Base-by-base conservation (phyloP, 2,329 filamentous ascomycete genomes). In the Xylariaceae sp. region DNA sequence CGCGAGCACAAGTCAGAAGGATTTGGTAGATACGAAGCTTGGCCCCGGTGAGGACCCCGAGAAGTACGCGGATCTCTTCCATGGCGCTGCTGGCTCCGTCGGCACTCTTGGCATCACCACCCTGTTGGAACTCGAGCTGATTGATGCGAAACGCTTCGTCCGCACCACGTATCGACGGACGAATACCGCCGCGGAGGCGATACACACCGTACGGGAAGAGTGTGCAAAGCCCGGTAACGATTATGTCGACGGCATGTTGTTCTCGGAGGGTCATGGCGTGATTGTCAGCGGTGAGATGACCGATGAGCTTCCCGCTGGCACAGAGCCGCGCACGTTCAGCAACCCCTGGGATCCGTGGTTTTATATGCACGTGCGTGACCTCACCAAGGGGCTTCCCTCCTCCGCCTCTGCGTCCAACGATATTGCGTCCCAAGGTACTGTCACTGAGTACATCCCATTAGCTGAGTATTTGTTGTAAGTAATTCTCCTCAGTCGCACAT, bases 221-320 rank as follows among this genome's bases (percentile, higher is more conserved):
- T 72, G 75, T 26, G 63, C 60, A 4, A 69, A 70, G 54, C 65
- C 69, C 7, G 71, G 52, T 9, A 80, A 80, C 60, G 86, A 89
- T 65, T 91, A 88, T 65, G 80, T 91, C 30, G 88, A 90, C 63
- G 87, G 85, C 27, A 89, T 89, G 50, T 70, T 88, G 54, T 89
- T 81, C 68, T 77, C 78, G 11, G 75, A 76, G 55, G 73, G 77
- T 59, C 80, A 81, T 60, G 85, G 85, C 30, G 82, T 86, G n/a
- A 71, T 90, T 58, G 78, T 88, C 68, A 81, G 80, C 4, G 87
- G 87, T 2, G 73, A 74, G 54, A 71, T 88, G 64, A 82, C 79
- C 1, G 75, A 88, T 61, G 74, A 78, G 4, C 70, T 73, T 29
- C 76, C 58, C 4, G 51, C 64, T 2, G 66, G 61, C 12, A 61